Percentiles rank a stretch among this genome's conserved stretches.
Evolutionary conservation across 768 basidiomycete species (phyloP).

Genomic region (Pleurotus pulmonarius): DNA sequence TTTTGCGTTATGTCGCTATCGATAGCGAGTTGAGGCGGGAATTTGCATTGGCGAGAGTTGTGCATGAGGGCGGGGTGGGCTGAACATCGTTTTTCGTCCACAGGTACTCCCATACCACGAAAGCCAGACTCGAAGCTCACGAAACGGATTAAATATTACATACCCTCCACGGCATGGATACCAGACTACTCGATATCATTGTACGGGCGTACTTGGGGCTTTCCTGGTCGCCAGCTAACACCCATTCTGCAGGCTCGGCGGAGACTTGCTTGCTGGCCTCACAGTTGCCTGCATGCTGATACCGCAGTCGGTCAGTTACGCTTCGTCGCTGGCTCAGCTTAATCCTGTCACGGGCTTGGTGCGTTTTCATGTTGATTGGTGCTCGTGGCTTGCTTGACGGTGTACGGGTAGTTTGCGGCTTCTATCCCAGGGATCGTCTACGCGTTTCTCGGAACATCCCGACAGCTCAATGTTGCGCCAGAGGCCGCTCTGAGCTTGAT

Average conservation of each 20-base stretch:
- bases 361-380: conserved; percentile 21
- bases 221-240: background rate
- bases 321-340: conserved; percentile 80
- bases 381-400: background rate
- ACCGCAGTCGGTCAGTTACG: conserved; percentile 90
- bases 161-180: conserved; percentile 78
- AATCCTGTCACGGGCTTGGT: conserved; percentile 85
- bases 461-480: conserved; percentile 80
- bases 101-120: conserved; percentile 3
- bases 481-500: conserved; percentile 87
- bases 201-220: conserved; percentile 35
- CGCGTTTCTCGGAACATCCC: conserved; percentile 83
- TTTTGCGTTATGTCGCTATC: background rate
- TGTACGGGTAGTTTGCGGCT: conserved; percentile 55
- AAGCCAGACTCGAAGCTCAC: conserved; percentile 26
- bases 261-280: conserved; percentile 78
- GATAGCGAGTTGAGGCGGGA: background rate
- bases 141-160: conserved; percentile 65
- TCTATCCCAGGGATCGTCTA: conserved; percentile 87
- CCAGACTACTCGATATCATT: conserved; percentile 68
- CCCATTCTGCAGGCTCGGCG: conserved; percentile 26
- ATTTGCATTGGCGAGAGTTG: background rate
- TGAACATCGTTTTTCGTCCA: background rate
- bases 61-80: background rate
- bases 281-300: conserved; percentile 84